Conservation (phyloP, 2,329 filamentous ascomycete species). For the Aspergillus hiratsukae region DNA sequence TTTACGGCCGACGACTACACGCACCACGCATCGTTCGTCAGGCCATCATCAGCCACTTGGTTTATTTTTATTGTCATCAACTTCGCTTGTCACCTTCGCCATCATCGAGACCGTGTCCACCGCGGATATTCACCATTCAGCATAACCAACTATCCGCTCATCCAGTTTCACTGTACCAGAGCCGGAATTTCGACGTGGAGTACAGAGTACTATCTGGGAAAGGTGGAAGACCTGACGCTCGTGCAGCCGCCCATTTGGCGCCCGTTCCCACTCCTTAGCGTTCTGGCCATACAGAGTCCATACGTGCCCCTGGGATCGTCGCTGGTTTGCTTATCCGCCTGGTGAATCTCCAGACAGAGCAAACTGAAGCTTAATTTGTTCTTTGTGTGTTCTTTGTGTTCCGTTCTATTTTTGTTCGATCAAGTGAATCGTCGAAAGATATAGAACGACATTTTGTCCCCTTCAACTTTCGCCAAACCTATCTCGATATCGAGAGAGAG, state of each 20-base stretch:
- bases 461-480: background rate
- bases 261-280: background rate
- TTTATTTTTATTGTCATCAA: background rate
- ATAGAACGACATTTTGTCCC: background rate
- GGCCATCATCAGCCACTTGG: background rate
- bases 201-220: background rate
- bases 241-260: background rate
- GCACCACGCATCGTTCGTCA: background rate
- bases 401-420: background rate
- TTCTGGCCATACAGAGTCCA: background rate
- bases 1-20: background rate
- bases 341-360: background rate
- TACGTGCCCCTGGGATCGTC: background rate
- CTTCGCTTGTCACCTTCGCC: background rate
- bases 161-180: background rate
- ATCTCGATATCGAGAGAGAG: background rate
- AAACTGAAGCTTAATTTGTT: background rate
- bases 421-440: background rate
- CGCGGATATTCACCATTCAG: background rate
- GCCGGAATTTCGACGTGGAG: background rate
- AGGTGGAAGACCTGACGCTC: background rate
- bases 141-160: background rate
- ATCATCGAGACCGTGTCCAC: background rate
- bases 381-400: background rate
- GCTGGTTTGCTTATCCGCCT: background rate